Evolutionary conservation across 495 filamentous ascomycete species (phyloP), one percentile per base, ranked within the genome.

Genomic region (Letharia columbiana): DNA sequence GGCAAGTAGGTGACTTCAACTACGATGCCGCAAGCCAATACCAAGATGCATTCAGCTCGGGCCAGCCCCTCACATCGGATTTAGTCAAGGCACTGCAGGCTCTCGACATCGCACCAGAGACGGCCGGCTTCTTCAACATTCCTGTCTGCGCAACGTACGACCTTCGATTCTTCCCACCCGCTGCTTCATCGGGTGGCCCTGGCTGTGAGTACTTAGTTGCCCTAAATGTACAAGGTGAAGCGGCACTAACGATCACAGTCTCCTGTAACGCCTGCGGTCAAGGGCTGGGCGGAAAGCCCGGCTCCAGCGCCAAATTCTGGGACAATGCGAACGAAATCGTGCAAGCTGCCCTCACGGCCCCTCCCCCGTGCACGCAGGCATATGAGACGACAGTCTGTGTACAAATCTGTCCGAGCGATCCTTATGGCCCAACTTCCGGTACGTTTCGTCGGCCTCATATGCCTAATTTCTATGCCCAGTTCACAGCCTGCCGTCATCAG

Each of bases 81-180:
- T 28, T 58, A 18, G 52, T 63, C 39, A 39, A 13, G 11, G 44
- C 50, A 20, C 49, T 68, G 13, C 42, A 42, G 13, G 50, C 17
- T 28, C 41, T 68, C 33, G 44, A 60, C 17, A 49, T 68, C 42
- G 31, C 56, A 15, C 42, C 45, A 20, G 42, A 40, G 17, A 69
- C 67, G 17, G 67, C 67, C 8, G 67, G 67, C 11, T 66, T 69
- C 59, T 69, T 69, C 67, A 69, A 69, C 33, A 65, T 66, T n/a
- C 63, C 67, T 18, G 67, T 69, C 23, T 69, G 67, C 20, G 56
- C 28, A 47, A 65, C 58, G n/a, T 69, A 15, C 15, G 67, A 69
- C 37, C 44, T 69, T 15, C n/a, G 64, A 23, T 65, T 61, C 37
- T 69, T 69, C 31, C 67, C 67, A 31, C 49, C 45, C 41, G 62